A percentile compares a stretch with the other conserved stretches of the same genome.
These are phyloP conservation scores for Psilocybe subaeruginosa DNA, from an alignment of 768 basidiomycete genomes.

Conservation along the genomic window DNA sequence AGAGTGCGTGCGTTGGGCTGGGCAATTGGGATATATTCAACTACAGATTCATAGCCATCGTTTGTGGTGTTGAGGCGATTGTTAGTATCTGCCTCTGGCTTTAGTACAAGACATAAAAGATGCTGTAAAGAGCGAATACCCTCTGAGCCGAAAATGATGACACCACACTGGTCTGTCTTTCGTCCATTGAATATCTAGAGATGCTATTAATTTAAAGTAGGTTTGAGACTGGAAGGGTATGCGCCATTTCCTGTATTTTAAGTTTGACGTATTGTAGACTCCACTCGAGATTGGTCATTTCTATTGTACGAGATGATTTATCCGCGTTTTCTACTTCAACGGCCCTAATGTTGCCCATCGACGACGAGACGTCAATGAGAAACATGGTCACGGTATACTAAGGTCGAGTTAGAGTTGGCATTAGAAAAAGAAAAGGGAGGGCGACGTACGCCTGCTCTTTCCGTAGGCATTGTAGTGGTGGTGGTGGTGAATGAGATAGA, in stretches of 20 bases:
- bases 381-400: constrained; percentile 91
- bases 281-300: constrained; percentile 83
- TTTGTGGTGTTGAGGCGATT: constrained; percentile 64
- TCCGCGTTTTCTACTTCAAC: constrained; percentile 60
- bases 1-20: constrained; percentile 70
- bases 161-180: constrained; percentile 94
- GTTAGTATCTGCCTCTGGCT: constrained; percentile 50
- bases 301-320: constrained; percentile 50
- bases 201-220: background rate
- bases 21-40: constrained; percentile 69
- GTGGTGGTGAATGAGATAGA: constrained; percentile 8
- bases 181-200: constrained; percentile 84
- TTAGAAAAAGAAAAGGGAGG: background rate
- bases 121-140: constrained; percentile 36
- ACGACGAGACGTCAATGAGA: constrained; percentile 83
- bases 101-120: constrained; percentile 4
- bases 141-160: constrained; percentile 85
- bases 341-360: constrained; percentile 72
- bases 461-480: constrained; percentile 57
- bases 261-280: constrained; percentile 85
- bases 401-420: constrained; percentile 17
- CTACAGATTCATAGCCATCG: constrained; percentile 75
- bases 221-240: background rate
- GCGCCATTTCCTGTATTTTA: constrained; percentile 90
- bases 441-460: constrained; percentile 74